Evolutionary conservation across 805 yeast genomes (phyloP).

Genomic region (Candida ipomoeae): DNA sequence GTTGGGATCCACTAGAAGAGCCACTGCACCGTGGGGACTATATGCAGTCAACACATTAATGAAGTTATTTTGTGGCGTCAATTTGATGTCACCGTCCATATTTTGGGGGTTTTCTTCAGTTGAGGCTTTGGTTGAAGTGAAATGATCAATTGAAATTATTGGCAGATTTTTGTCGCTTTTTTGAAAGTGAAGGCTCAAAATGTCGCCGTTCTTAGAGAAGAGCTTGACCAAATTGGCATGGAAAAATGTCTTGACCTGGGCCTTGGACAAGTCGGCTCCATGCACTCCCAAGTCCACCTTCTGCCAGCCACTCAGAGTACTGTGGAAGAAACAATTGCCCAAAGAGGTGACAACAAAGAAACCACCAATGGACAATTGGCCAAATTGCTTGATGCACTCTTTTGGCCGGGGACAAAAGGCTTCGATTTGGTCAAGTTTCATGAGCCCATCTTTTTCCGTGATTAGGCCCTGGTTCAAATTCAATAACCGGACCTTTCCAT

Average conservation of each 20-base stretch:
- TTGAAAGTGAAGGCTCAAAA: conserved; percentile 39
- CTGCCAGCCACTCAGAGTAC: conserved; percentile 6
- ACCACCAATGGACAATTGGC: conserved; percentile 38
- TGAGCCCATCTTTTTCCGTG: background rate
- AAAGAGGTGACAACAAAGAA: conserved; percentile 52
- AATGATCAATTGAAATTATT: too few species aligned
- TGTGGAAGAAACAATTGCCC: conserved; percentile 45
- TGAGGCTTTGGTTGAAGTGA: background rate
- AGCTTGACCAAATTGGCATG: conserved; percentile 27
- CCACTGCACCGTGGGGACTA: conserved; percentile 3
- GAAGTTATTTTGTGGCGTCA: conserved; percentile 27
- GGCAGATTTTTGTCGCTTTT: too few species aligned
- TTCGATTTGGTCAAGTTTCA: conserved; percentile 6
- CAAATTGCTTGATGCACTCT: conserved; percentile 62
- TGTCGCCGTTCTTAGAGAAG: conserved; percentile 36
- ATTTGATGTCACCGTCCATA: too few species aligned
- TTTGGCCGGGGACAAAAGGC: conserved; percentile 26
- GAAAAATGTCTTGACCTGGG: conserved; percentile 37
- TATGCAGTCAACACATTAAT: conserved; percentile 45
- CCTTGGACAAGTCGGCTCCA: background rate
- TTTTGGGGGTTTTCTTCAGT: too few species aligned
- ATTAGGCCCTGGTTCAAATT: conserved; percentile 26
- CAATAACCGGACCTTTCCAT: conserved; percentile 71
- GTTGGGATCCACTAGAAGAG: conserved; percentile 63
- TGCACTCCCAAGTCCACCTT: conserved; percentile 2